These are phyloP conservation scores for Acanthamoeba royreba DNA, from an alignment of 208 protist species.

Conservation along the genomic window DNA sequence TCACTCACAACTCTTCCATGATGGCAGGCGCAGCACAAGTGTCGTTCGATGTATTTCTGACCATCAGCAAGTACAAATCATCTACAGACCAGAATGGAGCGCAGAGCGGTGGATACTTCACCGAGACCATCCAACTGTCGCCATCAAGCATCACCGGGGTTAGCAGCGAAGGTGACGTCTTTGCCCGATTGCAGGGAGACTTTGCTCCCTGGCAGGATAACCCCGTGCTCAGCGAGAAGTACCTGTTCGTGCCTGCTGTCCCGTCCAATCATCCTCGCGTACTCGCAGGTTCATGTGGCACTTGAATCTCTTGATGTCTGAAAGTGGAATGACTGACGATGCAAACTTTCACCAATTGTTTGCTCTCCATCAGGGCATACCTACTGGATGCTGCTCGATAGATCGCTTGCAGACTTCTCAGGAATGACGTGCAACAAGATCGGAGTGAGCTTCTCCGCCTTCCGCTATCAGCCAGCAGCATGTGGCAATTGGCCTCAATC, in stretches of 20 bases:
- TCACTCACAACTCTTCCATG: too few species aligned
- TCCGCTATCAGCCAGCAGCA: neutral
- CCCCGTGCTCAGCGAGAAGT: conserved; percentile 16
- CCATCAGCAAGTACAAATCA: neutral
- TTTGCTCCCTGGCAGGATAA: conserved; percentile 5
- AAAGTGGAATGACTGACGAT: too few species aligned
- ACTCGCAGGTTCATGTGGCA: neutral
- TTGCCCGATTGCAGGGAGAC: neutral
- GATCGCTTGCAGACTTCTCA: neutral
- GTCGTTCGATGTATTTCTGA: neutral
- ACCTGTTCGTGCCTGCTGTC: neutral
- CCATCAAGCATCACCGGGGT: neutral
- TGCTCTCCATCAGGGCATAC: too few species aligned
- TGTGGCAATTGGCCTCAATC: neutral
- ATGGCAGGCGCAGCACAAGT: neutral
- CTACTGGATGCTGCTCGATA: conserved; percentile 17
- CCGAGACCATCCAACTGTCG: neutral
- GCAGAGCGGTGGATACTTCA: neutral
- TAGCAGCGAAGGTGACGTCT: neutral
- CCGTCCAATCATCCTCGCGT: neutral
- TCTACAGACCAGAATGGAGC: neutral
- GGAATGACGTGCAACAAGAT: conserved; percentile 17
- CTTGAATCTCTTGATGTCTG: too few species aligned
- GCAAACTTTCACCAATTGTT: too few species aligned
- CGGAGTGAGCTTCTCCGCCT: neutral